Conservation (phyloP, 495 filamentous ascomycete genomes). For the Melanomma pulvis-pyrius region DNA sequence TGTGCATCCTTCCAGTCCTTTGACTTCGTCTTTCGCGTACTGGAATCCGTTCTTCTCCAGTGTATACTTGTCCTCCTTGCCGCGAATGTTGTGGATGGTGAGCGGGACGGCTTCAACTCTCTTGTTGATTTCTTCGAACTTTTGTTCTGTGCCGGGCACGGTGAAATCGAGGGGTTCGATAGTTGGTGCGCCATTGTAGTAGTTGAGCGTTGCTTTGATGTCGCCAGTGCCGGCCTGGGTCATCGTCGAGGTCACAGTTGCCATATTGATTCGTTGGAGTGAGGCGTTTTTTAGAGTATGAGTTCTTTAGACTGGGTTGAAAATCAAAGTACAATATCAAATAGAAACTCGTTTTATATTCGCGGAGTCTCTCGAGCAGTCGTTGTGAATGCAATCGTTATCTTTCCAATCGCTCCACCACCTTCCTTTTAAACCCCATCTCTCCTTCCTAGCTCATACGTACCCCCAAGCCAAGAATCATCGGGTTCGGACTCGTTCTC, state of each 20-base stretch:
- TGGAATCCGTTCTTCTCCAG: conserved; percentile 8
- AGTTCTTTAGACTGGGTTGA: too few species aligned
- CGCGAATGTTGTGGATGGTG: conserved; percentile 1
- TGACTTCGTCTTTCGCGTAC: not conserved
- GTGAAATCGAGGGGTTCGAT: conserved; percentile 3
- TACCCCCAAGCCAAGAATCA: not conserved
- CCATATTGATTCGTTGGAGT: not conserved
- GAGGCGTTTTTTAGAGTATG: not conserved
- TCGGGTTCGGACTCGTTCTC: not conserved
- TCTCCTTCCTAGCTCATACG: too few species aligned
- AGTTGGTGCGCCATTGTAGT: not conserved
- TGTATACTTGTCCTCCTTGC: not conserved
- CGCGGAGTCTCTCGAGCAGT: too few species aligned
- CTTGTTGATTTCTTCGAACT: not conserved
- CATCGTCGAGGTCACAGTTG: not conserved
- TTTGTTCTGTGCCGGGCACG: not conserved
- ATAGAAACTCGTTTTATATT: too few species aligned
- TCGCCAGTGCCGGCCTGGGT: not conserved
- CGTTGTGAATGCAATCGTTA: too few species aligned
- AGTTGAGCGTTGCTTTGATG: not conserved
- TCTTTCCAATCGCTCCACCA: not conserved
- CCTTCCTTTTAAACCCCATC: not conserved
- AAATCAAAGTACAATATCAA: too few species aligned
- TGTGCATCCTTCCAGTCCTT: not conserved
- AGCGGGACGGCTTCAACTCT: not conserved